Percentiles rank a stretch among this genome's conserved stretches.
Evolutionary conservation across 176 grass and related monocot species (phyloP).

Genomic region (Dendrocalamus sinicus): DNA sequence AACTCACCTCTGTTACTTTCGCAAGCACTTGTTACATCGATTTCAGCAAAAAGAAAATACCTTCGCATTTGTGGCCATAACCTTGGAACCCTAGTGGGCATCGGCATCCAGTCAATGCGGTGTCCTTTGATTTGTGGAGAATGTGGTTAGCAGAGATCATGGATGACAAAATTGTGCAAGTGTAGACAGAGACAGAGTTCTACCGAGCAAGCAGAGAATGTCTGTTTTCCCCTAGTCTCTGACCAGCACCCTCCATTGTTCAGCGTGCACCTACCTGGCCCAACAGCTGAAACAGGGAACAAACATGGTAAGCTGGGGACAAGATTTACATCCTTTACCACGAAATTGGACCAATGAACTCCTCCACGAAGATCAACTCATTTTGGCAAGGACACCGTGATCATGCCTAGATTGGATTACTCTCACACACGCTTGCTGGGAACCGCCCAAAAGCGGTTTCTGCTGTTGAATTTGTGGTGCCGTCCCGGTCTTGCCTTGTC

Average conservation of each 20-base stretch:
- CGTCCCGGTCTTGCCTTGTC: too few species aligned
- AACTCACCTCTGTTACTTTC: background rate
- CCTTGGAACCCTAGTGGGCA: constrained; percentile 87
- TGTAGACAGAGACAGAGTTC: background rate
- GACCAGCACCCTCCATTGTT: constrained; percentile 92
- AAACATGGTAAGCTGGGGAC: background rate
- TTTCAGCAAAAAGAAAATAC: constrained; percentile 29
- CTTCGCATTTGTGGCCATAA: constrained; percentile 76
- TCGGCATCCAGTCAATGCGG: constrained; percentile 54
- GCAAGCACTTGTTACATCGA: background rate
- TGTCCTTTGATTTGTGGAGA: constrained; percentile 50
- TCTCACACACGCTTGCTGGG: too few species aligned
- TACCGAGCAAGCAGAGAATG: constrained; percentile 88
- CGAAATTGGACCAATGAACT: background rate
- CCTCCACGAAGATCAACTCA: background rate
- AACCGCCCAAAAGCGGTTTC: too few species aligned
- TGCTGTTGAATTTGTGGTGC: too few species aligned
- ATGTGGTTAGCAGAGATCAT: background rate
- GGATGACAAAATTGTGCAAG: background rate
- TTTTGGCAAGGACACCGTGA: background rate
- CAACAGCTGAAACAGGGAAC: constrained; percentile 56
- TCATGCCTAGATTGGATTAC: background rate
- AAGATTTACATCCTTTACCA: too few species aligned
- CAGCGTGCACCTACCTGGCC: constrained; percentile 75
- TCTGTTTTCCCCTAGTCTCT: constrained; percentile 49